Evolutionary conservation across 495 filamentous ascomycete species (phyloP), one percentile per base, ranked within the genome.

Genomic region (Pyrenula aspistea): DNA sequence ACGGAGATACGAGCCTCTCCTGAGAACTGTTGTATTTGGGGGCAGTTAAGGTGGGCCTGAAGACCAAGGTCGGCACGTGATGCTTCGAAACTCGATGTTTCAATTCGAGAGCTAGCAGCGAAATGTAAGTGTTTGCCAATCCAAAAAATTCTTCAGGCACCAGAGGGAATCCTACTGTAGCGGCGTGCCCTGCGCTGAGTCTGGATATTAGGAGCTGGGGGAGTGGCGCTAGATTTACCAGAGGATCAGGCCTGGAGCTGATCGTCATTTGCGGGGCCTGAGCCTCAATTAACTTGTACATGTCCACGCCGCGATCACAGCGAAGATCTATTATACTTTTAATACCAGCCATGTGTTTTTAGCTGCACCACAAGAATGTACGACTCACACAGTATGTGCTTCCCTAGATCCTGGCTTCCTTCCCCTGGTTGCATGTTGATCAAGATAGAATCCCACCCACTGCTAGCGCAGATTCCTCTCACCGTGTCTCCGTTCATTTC

Each of bases 401-500:
- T 42, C 15, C 31, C n/a, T n/a, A n/a, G n/a, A n/a, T n/a, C n/a
- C n/a, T n/a, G n/a, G n/a, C n/a, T n/a, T n/a, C n/a, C n/a, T n/a
- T n/a, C n/a, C n/a, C n/a, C n/a, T n/a, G n/a, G n/a, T n/a, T n/a
- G n/a, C n/a, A n/a, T n/a, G 19, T 20, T 20, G 20, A 20, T 52
- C 19, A 19, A 19, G 4, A 19, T 52, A 93, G 88, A 81, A 57
- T 82, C 88, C 2, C 91, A 96, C 71, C 87, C 87, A 21, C 82
- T 95, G 59, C 87, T 97, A 51, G 87, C 88, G 59, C 93, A 98
- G 71, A 81, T 96, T 54, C 88, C 91, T 54, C 78, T 97, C 53
- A 92, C 89, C 58, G 90, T 96, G 55, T 96, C 91, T 25, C 93
- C 93, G 22, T 96, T 95, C 76, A 83, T 96, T 69, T 86, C 83